phyloP scores from a whole-genome alignment of 371 early-diverging fungal genomes.

The Mucor velutinosus region DNA sequence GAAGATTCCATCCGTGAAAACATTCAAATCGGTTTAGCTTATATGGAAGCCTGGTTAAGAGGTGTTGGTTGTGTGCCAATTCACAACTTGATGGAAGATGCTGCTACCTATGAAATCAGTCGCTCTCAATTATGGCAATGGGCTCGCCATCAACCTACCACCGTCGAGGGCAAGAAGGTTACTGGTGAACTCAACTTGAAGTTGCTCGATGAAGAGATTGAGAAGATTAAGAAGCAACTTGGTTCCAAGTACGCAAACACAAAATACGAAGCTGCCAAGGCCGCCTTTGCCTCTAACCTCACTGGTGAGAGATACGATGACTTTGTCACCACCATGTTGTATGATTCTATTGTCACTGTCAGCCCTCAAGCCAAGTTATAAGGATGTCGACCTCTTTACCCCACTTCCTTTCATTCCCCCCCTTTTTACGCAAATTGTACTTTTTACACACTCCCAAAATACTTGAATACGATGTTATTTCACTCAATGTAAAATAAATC shows the following conservation, averaged over 20 bases:
- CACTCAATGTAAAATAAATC: neutral
- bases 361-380: constrained; percentile 27
- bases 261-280: constrained; percentile 81
- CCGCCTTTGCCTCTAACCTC: constrained; percentile 77
- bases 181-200: constrained; percentile 74
- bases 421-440: neutral
- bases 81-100: constrained; percentile 55
- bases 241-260: constrained; percentile 62
- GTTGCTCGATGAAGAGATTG: constrained; percentile 85
- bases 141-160: constrained; percentile 85
- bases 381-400: constrained; percentile 4
- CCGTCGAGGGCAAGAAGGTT: constrained; percentile 78
- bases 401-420: neutral
- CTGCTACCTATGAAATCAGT: constrained; percentile 95
- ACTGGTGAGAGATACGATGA: constrained; percentile 84
- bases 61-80: constrained; percentile 98
- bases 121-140: constrained; percentile 97
- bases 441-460: neutral
- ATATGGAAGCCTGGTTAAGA: constrained; percentile 97
- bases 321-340: constrained; percentile 87
- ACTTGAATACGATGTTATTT: neutral
- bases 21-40: constrained; percentile 87
- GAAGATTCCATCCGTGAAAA: constrained; percentile 91
- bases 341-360: constrained; percentile 69
- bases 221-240: constrained; percentile 65